phyloP scores from a whole-genome alignment of 176 grass and related monocot species.

The Guadua angustifolia region DNA sequence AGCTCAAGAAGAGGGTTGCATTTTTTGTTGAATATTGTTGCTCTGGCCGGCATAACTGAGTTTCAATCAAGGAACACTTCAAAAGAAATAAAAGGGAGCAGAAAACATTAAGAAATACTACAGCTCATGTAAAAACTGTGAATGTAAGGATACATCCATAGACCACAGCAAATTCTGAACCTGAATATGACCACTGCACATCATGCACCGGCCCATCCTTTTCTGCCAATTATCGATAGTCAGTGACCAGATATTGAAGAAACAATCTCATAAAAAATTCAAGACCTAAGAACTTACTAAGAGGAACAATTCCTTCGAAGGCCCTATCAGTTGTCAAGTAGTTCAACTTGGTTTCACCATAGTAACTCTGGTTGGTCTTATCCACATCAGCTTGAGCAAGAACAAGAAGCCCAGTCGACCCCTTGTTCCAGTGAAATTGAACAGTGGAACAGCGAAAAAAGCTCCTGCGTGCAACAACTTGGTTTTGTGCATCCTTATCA shows the following conservation, averaged over 20 bases:
- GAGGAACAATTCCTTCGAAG: constrained; percentile 89
- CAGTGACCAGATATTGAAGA: constrained; percentile 4
- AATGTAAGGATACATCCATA: constrained; percentile 82
- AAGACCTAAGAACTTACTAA: constrained; percentile 63
- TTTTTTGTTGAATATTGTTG: constrained; percentile 88
- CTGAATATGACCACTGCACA: constrained; percentile 82
- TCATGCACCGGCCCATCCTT: constrained; percentile 95
- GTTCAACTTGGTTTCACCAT: constrained; percentile 94
- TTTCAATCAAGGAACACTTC: constrained; percentile 54
- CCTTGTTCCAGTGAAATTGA: constrained; percentile 81
- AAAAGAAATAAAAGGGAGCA: constrained; percentile 32
- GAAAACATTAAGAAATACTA: constrained; percentile 33
- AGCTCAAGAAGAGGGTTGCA: constrained; percentile 89
- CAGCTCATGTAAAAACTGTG: constrained; percentile 21
- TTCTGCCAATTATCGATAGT: constrained; percentile 47
- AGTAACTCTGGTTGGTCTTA: constrained; percentile 99
- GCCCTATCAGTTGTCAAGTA: constrained; percentile 89
- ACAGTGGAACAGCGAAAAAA: constrained; percentile 89
- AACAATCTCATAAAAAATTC: neutral
- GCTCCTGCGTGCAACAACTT: constrained; percentile 78
- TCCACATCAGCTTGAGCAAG: constrained; percentile 87
- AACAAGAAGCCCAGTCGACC: constrained; percentile 78
- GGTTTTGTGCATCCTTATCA: constrained; percentile 73
- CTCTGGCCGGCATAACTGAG: constrained; percentile 89
- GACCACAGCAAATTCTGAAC: constrained; percentile 87